These are phyloP conservation scores for Aspergillus nidulans DNA, from an alignment of 495 filamentous ascomycete genomes.

Conservation along the genomic window DNA sequence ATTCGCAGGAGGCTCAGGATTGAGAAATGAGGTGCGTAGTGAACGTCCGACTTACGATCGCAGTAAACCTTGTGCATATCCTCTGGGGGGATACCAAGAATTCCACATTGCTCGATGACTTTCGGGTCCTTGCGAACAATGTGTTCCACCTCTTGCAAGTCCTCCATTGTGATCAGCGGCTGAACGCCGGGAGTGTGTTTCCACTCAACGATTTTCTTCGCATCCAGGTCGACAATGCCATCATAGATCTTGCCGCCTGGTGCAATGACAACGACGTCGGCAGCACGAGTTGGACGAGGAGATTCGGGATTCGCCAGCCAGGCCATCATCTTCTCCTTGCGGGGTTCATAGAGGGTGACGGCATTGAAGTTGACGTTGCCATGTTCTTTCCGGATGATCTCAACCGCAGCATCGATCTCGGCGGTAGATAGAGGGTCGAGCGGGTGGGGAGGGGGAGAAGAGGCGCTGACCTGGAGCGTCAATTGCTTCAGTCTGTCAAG, in stretches of 20 bases:
- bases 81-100: slow-evolving; percentile 77
- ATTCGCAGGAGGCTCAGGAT: too few species aligned
- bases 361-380: slow-evolving; percentile 79
- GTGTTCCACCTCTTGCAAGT: slow-evolving; percentile 82
- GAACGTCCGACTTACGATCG: slow-evolving; percentile 56
- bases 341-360: slow-evolving; percentile 81
- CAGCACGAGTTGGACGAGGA: slow-evolving; percentile 65
- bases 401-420: slow-evolving; percentile 75
- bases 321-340: slow-evolving; percentile 79
- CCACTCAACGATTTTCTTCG: slow-evolving; percentile 70
- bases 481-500: slow-evolving; percentile 67
- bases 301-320: slow-evolving; percentile 67
- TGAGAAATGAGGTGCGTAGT: too few species aligned
- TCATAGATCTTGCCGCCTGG: slow-evolving; percentile 78
- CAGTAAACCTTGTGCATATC: slow-evolving; percentile 95
- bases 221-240: slow-evolving; percentile 73
- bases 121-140: slow-evolving; percentile 74
- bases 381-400: slow-evolving; percentile 66
- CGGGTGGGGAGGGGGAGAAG: slow-evolving; percentile 61
- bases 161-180: slow-evolving; percentile 94
- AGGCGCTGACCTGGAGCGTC: slow-evolving; percentile 58
- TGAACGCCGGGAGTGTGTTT: slow-evolving; percentile 74
- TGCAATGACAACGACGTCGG: slow-evolving; percentile 84
- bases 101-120: slow-evolving; percentile 87
- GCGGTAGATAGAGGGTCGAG: slow-evolving; percentile 74